Conservation (phyloP, 83 land plant species). For the Larix sibirica region DNA sequence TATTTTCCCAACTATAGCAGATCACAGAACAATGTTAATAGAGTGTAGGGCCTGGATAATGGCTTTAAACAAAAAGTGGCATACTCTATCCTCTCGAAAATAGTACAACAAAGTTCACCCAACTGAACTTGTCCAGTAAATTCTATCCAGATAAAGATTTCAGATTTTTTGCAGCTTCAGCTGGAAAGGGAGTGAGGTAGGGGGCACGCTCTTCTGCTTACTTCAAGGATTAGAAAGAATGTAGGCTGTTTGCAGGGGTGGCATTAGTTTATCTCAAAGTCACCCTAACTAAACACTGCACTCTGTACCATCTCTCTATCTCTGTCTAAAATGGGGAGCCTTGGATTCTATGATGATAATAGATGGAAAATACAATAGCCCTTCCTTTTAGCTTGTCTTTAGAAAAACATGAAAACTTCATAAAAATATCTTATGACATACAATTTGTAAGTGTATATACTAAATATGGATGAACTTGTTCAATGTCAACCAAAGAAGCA, state of each 20-base stretch:
- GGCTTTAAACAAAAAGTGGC: neutral
- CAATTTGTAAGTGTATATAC: no score
- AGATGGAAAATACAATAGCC: neutral
- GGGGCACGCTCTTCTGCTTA: neutral
- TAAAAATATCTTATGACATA: no score
- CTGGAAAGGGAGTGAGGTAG: neutral
- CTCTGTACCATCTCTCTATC: neutral
- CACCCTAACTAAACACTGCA: neutral
- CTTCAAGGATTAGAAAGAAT: neutral
- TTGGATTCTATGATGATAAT: neutral
- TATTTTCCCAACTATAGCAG: neutral
- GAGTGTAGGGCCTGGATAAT: neutral
- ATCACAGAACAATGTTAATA: neutral
- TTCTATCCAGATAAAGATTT: neutral
- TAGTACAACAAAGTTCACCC: no score
- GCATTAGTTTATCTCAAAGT: neutral
- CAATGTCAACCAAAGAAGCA: neutral
- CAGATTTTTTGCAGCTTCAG: neutral
- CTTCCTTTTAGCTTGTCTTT: neutral
- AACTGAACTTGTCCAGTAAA: neutral
- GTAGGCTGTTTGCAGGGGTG: neutral
- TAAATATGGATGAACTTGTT: no score
- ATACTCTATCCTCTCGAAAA: no score
- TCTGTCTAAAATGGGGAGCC: neutral
- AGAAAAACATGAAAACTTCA: neutral